phyloP scores from a whole-genome alignment of 2,329 filamentous ascomycete species.

The Aspergillus terreus region DNA sequence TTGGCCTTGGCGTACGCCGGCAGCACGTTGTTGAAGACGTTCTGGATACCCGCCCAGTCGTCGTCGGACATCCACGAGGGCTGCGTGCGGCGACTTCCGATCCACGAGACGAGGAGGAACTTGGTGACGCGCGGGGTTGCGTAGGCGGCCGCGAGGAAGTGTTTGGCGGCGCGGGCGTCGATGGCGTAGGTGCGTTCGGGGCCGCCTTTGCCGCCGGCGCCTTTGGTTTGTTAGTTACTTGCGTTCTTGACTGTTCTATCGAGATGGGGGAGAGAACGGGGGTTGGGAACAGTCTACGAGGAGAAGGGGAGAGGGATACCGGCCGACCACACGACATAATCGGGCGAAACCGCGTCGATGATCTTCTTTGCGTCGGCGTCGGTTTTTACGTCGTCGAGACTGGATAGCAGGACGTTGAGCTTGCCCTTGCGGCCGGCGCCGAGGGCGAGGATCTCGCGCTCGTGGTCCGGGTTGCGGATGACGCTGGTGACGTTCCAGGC shows the following conservation, averaged over 20 bases:
- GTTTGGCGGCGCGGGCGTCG: slow-evolving; percentile 53
- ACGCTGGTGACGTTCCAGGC: slow-evolving; percentile 76
- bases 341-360: slow-evolving; percentile 44
- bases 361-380: slow-evolving; percentile 60
- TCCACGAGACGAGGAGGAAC: slow-evolving; percentile 54
- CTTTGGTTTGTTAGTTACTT: slow-evolving; percentile 24
- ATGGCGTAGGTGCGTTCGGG: slow-evolving; percentile 48
- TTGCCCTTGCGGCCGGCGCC: slow-evolving; percentile 57
- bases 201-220: slow-evolving; percentile 55
- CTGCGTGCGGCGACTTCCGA: slow-evolving; percentile 47
- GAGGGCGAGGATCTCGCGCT: slow-evolving; percentile 59
- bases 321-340: slow-evolving; percentile 47
- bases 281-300: not conserved
- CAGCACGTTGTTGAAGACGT: slow-evolving; percentile 47
- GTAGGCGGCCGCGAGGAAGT: slow-evolving; percentile 50
- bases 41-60: slow-evolving; percentile 44
- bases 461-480: slow-evolving; percentile 69
- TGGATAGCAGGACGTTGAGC: slow-evolving; percentile 66
- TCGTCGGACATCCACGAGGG: slow-evolving; percentile 51
- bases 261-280: not conserved
- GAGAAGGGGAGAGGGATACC: slow-evolving; percentile 23
- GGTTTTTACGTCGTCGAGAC: slow-evolving; percentile 66
- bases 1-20: slow-evolving; percentile 54
- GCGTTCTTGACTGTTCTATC: not conserved
- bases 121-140: slow-evolving; percentile 46